Conservation (phyloP, 1,139 yeast species). For the Blastobotrys arbuscula region DNA sequence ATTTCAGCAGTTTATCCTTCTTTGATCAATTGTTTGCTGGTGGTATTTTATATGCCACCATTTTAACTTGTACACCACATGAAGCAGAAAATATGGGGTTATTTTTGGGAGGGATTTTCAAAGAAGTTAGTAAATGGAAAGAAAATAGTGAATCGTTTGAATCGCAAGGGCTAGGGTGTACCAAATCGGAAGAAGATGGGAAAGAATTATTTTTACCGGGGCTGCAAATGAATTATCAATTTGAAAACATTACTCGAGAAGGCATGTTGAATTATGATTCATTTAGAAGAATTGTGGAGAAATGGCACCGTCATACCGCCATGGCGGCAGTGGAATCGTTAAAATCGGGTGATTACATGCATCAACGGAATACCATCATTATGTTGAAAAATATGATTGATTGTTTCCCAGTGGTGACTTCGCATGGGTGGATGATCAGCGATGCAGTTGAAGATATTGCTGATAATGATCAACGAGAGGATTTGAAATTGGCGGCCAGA, state of each 20-base stretch:
- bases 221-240: slow-evolving; percentile 21
- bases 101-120: slow-evolving; percentile 57
- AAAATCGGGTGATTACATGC: slow-evolving; percentile 61
- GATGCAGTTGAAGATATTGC: slow-evolving; percentile 47
- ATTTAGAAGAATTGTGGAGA: slow-evolving; percentile 43
- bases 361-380: slow-evolving; percentile 74
- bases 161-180: slow-evolving; percentile 31
- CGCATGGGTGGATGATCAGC: slow-evolving; percentile 55
- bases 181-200: slow-evolving; percentile 16
- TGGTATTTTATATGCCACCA: slow-evolving; percentile 50
- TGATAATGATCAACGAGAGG: slow-evolving; percentile 62
- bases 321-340: slow-evolving; percentile 47
- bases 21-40: slow-evolving; percentile 48
- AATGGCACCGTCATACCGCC: slow-evolving; percentile 51
- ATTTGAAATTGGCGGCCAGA: slow-evolving; percentile 69
- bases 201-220: slow-evolving; percentile 25
- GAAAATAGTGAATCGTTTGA: slow-evolving; percentile 28
- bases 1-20: slow-evolving; percentile 43
- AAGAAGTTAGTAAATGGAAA: slow-evolving; percentile 43
- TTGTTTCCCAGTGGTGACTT: slow-evolving; percentile 63
- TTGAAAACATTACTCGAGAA: slow-evolving; percentile 16
- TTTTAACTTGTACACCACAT: slow-evolving; percentile 64
- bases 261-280: slow-evolving; percentile 34
- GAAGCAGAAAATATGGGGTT: slow-evolving; percentile 84
- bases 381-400: slow-evolving; percentile 63